These are phyloP conservation scores for Bombardia bombarda DNA, from an alignment of 495 filamentous ascomycete species.

Conservation along the genomic window DNA sequence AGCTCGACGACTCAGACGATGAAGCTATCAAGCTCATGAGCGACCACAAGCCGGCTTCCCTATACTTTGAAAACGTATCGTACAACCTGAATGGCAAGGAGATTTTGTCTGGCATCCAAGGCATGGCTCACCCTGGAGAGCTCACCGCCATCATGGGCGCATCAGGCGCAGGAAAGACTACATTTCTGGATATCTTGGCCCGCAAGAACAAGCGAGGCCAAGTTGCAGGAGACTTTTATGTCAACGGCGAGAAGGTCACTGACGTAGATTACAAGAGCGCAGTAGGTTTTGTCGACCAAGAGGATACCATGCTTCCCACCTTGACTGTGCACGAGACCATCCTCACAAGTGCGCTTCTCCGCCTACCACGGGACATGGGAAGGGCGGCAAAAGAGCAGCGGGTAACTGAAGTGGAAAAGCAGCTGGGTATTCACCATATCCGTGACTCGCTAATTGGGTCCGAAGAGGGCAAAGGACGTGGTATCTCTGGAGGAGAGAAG, in stretches of 20 bases:
- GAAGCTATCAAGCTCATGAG: slow-evolving; percentile 76
- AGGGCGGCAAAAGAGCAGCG: slow-evolving; percentile 75
- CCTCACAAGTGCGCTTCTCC: slow-evolving; percentile 81
- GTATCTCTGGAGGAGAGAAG: slow-evolving; percentile 96
- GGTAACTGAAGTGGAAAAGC: slow-evolving; percentile 87
- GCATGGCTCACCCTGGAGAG: slow-evolving; percentile 80
- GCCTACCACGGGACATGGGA: slow-evolving; percentile 87
- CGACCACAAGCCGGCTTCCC: slow-evolving; percentile 81
- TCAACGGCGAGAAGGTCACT: slow-evolving; percentile 84
- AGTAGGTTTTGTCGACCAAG: slow-evolving; percentile 95
- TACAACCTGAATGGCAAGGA: slow-evolving; percentile 82
- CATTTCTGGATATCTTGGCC: slow-evolving; percentile 92
- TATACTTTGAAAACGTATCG: slow-evolving; percentile 82
- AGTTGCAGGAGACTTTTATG: slow-evolving; percentile 75
- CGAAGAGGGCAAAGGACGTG: slow-evolving; percentile 88
- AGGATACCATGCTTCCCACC: slow-evolving; percentile 95
- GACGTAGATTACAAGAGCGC: slow-evolving; percentile 85
- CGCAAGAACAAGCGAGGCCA: slow-evolving; percentile 92
- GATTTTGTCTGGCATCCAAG: slow-evolving; percentile 73
- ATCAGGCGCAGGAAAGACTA: slow-evolving; percentile 94
- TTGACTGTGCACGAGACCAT: slow-evolving; percentile 98
- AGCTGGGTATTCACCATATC: slow-evolving; percentile 88
- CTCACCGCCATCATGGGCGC: slow-evolving; percentile 97
- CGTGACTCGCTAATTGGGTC: slow-evolving; percentile 94
- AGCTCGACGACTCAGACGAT: slow-evolving; percentile 85